Percentiles rank a stretch among this genome's conserved stretches.
Conservation (phyloP, 179 eudicot species). For the Pouteria campechiana region DNA sequence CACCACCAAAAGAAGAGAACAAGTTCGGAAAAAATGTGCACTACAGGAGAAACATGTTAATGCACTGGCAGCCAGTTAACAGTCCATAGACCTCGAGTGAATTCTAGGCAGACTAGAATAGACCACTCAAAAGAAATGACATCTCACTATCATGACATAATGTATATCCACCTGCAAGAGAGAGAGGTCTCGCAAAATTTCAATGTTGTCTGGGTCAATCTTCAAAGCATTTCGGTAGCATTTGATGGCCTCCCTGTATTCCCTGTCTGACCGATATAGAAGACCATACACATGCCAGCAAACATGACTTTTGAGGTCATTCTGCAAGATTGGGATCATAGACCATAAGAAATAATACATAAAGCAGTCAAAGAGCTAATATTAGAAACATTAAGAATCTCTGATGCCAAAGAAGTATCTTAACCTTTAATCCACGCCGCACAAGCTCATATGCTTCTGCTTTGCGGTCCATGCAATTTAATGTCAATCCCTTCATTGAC, state of each 20-base stretch:
- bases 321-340: slow-evolving; percentile 30
- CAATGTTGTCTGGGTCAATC: slow-evolving; percentile 97
- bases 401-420: slow-evolving; percentile 4
- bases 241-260: slow-evolving; percentile 95
- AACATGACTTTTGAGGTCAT: slow-evolving; percentile 98
- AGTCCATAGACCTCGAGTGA: no score
- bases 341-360: not conserved
- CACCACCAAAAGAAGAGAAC: no score
- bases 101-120: no score
- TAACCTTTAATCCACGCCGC: slow-evolving; percentile 91
- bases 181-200: slow-evolving; percentile 87
- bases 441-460: slow-evolving; percentile 98
- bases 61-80: no score
- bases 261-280: slow-evolving; percentile 95
- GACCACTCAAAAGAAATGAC: no score
- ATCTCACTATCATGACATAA: not conserved
- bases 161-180: slow-evolving; percentile 68
- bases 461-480: slow-evolving; percentile 99
- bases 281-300: slow-evolving; percentile 99
- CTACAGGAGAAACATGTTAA: no score
- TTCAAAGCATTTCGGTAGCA: slow-evolving; percentile 93
- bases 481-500: slow-evolving; percentile 94
- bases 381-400: slow-evolving; percentile 1
- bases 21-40: no score
- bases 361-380: not conserved